These are phyloP conservation scores for Lagenidium giganteum DNA, from an alignment of 352 stramenopile species.

Conservation along the genomic window DNA sequence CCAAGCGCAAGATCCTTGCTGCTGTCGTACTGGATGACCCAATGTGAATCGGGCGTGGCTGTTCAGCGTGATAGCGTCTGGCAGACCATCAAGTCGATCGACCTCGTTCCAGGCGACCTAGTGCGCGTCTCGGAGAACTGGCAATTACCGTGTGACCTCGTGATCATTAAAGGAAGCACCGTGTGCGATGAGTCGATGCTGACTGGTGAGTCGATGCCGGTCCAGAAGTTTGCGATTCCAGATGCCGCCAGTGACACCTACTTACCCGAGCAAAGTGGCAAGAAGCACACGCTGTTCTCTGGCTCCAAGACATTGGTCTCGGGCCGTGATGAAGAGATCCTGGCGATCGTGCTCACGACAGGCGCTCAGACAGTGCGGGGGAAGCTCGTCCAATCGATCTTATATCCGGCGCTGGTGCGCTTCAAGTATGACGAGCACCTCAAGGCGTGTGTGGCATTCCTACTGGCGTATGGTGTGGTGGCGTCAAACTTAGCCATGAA, in stretches of 20 bases:
- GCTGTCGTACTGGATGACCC: conserved; percentile 36
- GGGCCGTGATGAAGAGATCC: conserved; percentile 32
- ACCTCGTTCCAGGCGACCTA: conserved; percentile 42
- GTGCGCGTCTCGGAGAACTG: conserved; percentile 41
- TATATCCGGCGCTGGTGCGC: conserved; percentile 67
- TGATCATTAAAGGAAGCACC: conserved; percentile 38
- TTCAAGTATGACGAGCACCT: conserved; percentile 88
- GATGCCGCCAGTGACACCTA: conserved; percentile 28
- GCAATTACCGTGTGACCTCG: conserved; percentile 46
- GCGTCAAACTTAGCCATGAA: conserved; percentile 33
- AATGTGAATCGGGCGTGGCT: conserved; percentile 42
- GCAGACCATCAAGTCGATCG: conserved; percentile 20
- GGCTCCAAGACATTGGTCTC: conserved; percentile 54
- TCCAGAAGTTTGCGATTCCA: conserved; percentile 62
- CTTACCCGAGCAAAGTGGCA: conserved; percentile 30
- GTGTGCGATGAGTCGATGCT: conserved; percentile 51
- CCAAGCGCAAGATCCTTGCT: conserved; percentile 34
- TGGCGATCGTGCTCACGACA: conserved; percentile 61
- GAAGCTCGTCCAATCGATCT: conserved; percentile 69
- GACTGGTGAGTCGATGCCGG: conserved; percentile 63
- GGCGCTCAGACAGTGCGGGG: conserved; percentile 68
- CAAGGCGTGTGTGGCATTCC: conserved; percentile 49
- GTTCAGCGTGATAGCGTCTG: conserved; percentile 37
- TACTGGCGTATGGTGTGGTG: conserved; percentile 58
- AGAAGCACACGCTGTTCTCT: conserved; percentile 74